Conservation (phyloP, 441 rosid genomes). For the Raphanus hybrid region DNA sequence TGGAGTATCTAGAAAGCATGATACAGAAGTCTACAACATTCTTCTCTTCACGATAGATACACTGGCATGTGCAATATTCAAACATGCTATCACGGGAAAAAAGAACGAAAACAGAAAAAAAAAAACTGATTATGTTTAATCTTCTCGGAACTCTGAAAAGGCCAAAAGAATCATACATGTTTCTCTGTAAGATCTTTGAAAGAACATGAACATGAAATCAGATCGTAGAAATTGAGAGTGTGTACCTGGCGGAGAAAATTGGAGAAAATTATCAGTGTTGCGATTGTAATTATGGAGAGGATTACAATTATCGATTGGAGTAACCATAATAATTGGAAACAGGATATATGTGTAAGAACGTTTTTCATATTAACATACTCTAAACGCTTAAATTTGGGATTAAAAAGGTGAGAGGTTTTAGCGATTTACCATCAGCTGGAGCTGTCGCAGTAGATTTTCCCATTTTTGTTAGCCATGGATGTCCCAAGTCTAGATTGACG, state of each 20-base stretch:
- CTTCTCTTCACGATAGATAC: slow-evolving; percentile 75
- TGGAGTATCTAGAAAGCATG: slow-evolving; percentile 86
- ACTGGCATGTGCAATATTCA: slow-evolving; percentile 55
- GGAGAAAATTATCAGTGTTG: too few species aligned
- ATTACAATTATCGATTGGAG: too few species aligned
- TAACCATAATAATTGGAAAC: neutral
- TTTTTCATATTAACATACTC: neutral
- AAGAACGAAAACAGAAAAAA: neutral
- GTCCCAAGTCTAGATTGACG: neutral
- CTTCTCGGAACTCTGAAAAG: too few species aligned
- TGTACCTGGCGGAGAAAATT: too few species aligned
- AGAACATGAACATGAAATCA: too few species aligned
- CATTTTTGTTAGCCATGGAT: neutral
- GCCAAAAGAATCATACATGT: too few species aligned
- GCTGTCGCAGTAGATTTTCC: neutral
- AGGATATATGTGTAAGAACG: neutral
- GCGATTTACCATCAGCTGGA: neutral
- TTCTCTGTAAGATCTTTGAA: too few species aligned
- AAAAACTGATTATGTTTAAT: neutral
- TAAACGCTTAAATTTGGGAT: neutral
- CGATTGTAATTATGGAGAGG: too few species aligned
- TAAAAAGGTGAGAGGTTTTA: neutral
- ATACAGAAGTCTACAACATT: slow-evolving; percentile 87
- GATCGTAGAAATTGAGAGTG: too few species aligned
- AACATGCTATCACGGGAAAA: neutral